These are phyloP conservation scores for Candida piceae DNA, from an alignment of 805 yeast species.

Conservation along the genomic window DNA sequence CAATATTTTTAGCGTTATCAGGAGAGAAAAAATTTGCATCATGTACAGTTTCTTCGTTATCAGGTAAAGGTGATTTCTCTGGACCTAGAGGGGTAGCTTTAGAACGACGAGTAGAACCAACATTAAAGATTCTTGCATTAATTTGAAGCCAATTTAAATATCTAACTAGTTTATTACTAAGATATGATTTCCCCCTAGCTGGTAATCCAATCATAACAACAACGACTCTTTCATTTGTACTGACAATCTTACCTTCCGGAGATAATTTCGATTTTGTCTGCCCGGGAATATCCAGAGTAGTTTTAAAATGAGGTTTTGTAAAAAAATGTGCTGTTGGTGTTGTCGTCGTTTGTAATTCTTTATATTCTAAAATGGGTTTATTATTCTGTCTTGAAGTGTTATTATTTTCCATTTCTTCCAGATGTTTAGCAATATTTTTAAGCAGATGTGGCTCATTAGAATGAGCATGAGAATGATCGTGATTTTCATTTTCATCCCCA, in stretches of 20 bases:
- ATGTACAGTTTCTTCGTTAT: slow-evolving; percentile 36
- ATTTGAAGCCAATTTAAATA: slow-evolving; percentile 94
- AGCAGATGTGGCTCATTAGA: too few relatives aligned
- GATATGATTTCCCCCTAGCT: slow-evolving; percentile 91
- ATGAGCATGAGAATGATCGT: background rate
- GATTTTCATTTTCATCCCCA: slow-evolving; percentile 18
- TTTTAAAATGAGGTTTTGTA: too few relatives aligned
- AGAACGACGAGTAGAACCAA: slow-evolving; percentile 87
- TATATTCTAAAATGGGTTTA: background rate
- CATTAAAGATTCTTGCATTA: slow-evolving; percentile 86
- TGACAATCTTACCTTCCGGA: slow-evolving; percentile 65
- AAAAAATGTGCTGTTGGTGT: too few relatives aligned
- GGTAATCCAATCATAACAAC: slow-evolving; percentile 97
- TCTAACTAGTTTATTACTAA: slow-evolving; percentile 85
- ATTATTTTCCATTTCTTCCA: background rate
- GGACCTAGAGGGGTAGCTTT: slow-evolving; percentile 66
- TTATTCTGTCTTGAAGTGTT: background rate
- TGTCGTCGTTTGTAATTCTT: too few relatives aligned
- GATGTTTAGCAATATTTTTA: background rate
- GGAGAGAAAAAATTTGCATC: slow-evolving; percentile 86
- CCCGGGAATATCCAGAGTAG: slow-evolving; percentile 90
- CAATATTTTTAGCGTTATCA: slow-evolving; percentile 56
- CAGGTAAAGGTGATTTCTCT: slow-evolving; percentile 58
- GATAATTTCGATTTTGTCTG: slow-evolving; percentile 75
- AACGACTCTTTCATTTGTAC: slow-evolving; percentile 66